Conservation (phyloP, 371 early-diverging fungal species). For the Rhizopus arrhizus region DNA sequence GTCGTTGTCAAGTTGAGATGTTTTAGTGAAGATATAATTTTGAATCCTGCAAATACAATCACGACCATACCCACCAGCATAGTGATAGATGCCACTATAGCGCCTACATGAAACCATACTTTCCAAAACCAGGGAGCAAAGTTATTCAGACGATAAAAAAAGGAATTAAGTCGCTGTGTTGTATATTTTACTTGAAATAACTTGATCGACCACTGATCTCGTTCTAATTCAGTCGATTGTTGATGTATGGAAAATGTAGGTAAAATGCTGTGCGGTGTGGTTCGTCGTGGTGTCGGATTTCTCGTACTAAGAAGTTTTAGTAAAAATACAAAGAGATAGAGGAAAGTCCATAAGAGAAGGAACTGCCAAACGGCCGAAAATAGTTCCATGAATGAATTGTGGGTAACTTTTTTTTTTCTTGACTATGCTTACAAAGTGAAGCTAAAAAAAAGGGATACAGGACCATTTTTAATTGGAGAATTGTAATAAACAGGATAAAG, state of each 20-base stretch:
- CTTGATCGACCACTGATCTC: slow-evolving; percentile 48
- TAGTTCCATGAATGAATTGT: slow-evolving; percentile 31
- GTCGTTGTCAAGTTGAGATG: slow-evolving; percentile 10
- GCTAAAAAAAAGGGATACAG: no score
- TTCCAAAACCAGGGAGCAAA: slow-evolving; percentile 60
- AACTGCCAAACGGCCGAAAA: slow-evolving; percentile 41
- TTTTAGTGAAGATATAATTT: slow-evolving; percentile 31
- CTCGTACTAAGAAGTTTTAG: slow-evolving; percentile 31
- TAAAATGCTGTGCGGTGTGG: slow-evolving; percentile 16
- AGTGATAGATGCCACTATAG: slow-evolving; percentile 45
- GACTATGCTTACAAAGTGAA: background rate
- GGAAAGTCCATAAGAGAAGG: slow-evolving; percentile 36
- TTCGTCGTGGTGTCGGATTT: slow-evolving; percentile 7
- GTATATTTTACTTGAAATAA: slow-evolving; percentile 63
- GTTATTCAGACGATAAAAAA: slow-evolving; percentile 50
- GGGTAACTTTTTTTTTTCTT: background rate
- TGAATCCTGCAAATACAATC: slow-evolving; percentile 52
- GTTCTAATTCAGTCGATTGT: slow-evolving; percentile 11
- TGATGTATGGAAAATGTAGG: slow-evolving; percentile 24
- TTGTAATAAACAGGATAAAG: no score
- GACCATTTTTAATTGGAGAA: no score
- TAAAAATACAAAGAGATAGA: slow-evolving; percentile 39
- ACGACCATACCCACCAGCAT: slow-evolving; percentile 59
- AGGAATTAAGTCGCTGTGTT: slow-evolving; percentile 55
- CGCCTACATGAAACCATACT: slow-evolving; percentile 64